Percentiles rank a stretch among this genome's conserved stretches.
phyloP scores from a whole-genome alignment of 2,329 filamentous ascomycete genomes.

The Trichoderma sp. region DNA sequence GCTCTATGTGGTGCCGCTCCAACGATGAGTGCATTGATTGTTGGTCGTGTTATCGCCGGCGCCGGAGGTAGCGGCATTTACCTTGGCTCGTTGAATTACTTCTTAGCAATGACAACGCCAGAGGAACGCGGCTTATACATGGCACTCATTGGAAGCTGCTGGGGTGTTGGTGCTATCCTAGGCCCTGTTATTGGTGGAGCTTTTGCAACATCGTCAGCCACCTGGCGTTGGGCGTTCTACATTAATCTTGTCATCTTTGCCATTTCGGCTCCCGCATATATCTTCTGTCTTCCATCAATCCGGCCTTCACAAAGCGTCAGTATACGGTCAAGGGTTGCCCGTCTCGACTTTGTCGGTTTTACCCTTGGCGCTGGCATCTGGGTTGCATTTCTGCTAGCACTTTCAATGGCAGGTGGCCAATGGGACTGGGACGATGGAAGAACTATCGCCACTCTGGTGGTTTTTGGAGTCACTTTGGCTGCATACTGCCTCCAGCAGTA shows the following conservation, averaged over 20 bases:
- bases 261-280: background rate
- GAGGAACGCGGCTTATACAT: background rate
- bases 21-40: constrained; percentile 51
- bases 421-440: background rate
- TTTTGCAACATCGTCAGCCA: constrained; percentile 43
- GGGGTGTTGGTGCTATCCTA: background rate
- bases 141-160: background rate
- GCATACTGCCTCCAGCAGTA: background rate
- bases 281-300: background rate
- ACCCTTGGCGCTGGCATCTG: background rate
- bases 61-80: constrained; percentile 49
- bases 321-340: background rate
- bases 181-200: constrained; percentile 49
- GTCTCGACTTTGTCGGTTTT: background rate
- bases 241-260: constrained; percentile 53
- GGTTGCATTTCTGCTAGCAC: background rate
- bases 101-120: background rate
- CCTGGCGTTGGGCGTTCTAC: constrained; percentile 52
- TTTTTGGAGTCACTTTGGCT: background rate
- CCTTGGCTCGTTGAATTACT: constrained; percentile 32
- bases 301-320: background rate
- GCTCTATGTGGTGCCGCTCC: constrained; percentile 49
- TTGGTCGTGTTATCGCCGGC: constrained; percentile 49
- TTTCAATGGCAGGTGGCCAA: background rate
- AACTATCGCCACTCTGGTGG: background rate